Evolutionary conservation across 31 red algal species (phyloP), one percentile per base, ranked within the genome.

Genomic region (Bonnemaisonia californica): DNA sequence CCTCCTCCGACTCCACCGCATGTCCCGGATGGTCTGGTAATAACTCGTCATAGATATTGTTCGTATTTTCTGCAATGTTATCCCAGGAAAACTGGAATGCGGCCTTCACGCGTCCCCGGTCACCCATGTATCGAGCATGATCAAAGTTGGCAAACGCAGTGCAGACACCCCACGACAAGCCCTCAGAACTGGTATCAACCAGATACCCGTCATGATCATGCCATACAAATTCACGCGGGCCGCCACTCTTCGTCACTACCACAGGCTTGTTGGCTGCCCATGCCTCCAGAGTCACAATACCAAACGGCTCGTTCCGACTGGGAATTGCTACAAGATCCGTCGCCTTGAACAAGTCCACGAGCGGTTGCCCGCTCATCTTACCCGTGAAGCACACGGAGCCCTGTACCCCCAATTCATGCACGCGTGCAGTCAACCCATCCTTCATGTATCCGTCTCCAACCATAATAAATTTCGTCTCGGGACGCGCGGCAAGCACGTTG

Each of bases 361-460:
- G 79, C 39, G 87, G 81, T 61, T 93, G 90, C 0, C 95, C 95
- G 31, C 71, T 89, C 90, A 98, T 93, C 24, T 76, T 82, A 40
- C 95, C 95, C 1, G 89, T 86, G 35, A 93, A 98, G 31, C 74
- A 80, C 31, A 98, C 81, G 28, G 82, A 82, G 19, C 65, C 72
- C 0, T 75, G 62, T 28, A 86, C 77, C 45, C 95, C 95, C 39
- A 94, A 57, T 35, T 98, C 90, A 57, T 84, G 68, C 31, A 73
- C 80, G 29, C 95, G 80, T 9, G 71, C 78, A 59, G 82, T 79
- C 28, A 98, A 77, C 24, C 68, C 86, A 11, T 76, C 55, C 69
- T 98, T 98, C 95, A 98, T 93, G 72, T 98, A 98, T 26, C 95
- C 95, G 80, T 98, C 95, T 18, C 95, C 95, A 66, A 98, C 95